These are phyloP conservation scores for Apostasia ramifera DNA, from an alignment of 106 monocot species.

Conservation along the genomic window DNA sequence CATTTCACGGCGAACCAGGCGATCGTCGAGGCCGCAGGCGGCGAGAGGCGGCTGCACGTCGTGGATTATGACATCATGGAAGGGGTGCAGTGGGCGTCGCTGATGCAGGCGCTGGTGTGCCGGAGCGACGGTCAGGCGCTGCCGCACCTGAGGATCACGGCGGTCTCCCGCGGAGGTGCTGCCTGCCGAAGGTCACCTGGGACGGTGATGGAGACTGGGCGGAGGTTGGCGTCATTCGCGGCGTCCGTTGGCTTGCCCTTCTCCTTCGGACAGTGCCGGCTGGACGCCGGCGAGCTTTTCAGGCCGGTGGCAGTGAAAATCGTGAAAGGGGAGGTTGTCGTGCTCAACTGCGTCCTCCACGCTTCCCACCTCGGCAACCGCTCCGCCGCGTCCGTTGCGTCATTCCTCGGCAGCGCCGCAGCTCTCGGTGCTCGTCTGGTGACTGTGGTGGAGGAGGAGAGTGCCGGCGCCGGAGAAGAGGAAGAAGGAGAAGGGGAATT, in stretches of 20 bases:
- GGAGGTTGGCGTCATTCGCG: constrained; percentile 40
- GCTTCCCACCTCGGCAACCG: constrained; percentile 5
- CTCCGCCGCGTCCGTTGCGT: constrained; percentile 10
- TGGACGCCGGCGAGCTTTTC: constrained; percentile 33
- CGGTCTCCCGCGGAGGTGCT: constrained; percentile 13
- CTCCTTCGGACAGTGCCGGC: constrained; percentile 38
- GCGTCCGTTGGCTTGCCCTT: constrained; percentile 38
- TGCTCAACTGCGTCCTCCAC: constrained; percentile 41
- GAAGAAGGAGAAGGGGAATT: constrained; percentile 6
- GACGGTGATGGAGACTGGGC: constrained; percentile 23
- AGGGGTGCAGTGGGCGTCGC: constrained; percentile 45
- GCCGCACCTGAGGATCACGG: constrained; percentile 46
- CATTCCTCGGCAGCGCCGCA: constrained; percentile 16
- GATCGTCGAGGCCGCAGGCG: constrained; percentile 35
- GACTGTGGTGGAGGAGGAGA: constrained; percentile 1
- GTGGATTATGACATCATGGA: constrained; percentile 46
- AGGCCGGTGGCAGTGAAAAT: constrained; percentile 15
- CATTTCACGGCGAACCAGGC: constrained; percentile 59
- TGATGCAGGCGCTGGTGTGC: constrained; percentile 43
- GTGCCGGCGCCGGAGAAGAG: not conserved
- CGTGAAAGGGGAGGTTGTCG: constrained; percentile 31
- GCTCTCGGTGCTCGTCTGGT: constrained; percentile 2
- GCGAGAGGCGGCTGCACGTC: constrained; percentile 37
- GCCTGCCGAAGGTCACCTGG: constrained; percentile 5
- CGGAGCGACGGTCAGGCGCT: constrained; percentile 2